Evolutionary conservation across 768 basidiomycete genomes (phyloP), one percentile per base, ranked within the genome.

Genomic region (Tricholoma sp.): DNA sequence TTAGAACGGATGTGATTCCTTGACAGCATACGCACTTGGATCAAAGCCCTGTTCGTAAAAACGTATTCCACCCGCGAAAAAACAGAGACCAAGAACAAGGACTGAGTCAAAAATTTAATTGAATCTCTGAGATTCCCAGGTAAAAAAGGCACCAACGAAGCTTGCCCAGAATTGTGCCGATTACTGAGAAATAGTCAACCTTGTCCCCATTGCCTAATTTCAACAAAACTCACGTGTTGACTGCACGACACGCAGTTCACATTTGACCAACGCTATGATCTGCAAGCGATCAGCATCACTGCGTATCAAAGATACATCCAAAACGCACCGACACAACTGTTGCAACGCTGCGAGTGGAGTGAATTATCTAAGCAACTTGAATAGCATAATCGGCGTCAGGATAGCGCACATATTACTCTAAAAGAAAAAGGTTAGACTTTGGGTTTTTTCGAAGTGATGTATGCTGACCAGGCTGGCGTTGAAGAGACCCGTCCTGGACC

Each of bases 91-190:
- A 10, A 93, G 79, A 15, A 94, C 90, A 39, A 94, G 81, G 1
- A 94, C 89, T 91, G 44, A 15, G 36, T 17, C 15, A 48, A 34
- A 39, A 50, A 52, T 24, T 24, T 56, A 57, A 53, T 34, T 28
- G 51, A 37, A 36, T 39, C 56, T 55, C 45, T 53, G 24, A 9
- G 32, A 36, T 29, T 6, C 39, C n/a, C 8, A 33, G 39, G 11
- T 11, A 18, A 8, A 32, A 24, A 37, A 5, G 6, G 12, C 18
- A 64, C 82, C 33, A 59, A 84, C 83, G 68, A 54, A 90, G 74
- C 70, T 91, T 93, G 64, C 86, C 88, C 13, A 94, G 72, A 68
- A 94, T 91, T 1, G 87, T 85, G 1, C 92, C 92, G 55, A 94
- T 79, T 54, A 94, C 89, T 91, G 59, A 10, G 41, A 57, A 28